Evolutionary conservation across 768 basidiomycete genomes (phyloP).

Genomic region (Pulveroboletus frians): DNA sequence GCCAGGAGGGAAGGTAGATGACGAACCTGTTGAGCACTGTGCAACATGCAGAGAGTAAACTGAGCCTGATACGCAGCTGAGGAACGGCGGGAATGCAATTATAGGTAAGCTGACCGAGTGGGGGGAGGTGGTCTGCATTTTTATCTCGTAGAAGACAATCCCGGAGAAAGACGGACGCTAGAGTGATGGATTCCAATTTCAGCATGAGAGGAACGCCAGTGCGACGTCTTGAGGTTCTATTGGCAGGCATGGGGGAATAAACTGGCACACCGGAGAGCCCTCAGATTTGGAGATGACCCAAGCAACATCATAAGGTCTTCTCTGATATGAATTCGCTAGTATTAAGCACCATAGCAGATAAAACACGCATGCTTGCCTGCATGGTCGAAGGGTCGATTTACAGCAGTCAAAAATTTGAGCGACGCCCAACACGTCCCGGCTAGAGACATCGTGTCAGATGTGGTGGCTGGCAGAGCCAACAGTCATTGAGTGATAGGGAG

Average conservation of each 20-base stretch:
- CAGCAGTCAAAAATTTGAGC: slow-evolving; percentile 26
- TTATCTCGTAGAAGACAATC: slow-evolving; percentile 29
- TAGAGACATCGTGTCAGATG: slow-evolving; percentile 16
- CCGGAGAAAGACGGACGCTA: slow-evolving; percentile 26
- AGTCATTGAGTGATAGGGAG: slow-evolving; percentile 17
- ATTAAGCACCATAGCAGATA: not conserved
- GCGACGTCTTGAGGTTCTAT: slow-evolving; percentile 15
- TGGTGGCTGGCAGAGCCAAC: slow-evolving; percentile 27
- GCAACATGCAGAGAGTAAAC: slow-evolving; percentile 25
- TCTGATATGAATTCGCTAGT: slow-evolving; percentile 10
- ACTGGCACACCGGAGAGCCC: slow-evolving; percentile 26
- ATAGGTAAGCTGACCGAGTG: slow-evolving; percentile 29
- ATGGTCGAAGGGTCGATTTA: slow-evolving; percentile 27
- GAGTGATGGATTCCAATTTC: slow-evolving; percentile 23
- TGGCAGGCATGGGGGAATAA: slow-evolving; percentile 22
- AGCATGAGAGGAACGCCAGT: slow-evolving; percentile 25
- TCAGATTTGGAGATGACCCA: slow-evolving; percentile 24
- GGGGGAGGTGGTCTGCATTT: slow-evolving; percentile 24
- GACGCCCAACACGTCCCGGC: slow-evolving; percentile 25
- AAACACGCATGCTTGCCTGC: slow-evolving; percentile 16
- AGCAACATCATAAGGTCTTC: slow-evolving; percentile 28
- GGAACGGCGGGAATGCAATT: slow-evolving; percentile 29
- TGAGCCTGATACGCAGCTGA: slow-evolving; percentile 24
- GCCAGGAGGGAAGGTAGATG: slow-evolving; percentile 24
- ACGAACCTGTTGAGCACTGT: slow-evolving; percentile 21